Conservation (phyloP, 768 basidiomycete species). For the Rhodotorula kratochvilovae region DNA sequence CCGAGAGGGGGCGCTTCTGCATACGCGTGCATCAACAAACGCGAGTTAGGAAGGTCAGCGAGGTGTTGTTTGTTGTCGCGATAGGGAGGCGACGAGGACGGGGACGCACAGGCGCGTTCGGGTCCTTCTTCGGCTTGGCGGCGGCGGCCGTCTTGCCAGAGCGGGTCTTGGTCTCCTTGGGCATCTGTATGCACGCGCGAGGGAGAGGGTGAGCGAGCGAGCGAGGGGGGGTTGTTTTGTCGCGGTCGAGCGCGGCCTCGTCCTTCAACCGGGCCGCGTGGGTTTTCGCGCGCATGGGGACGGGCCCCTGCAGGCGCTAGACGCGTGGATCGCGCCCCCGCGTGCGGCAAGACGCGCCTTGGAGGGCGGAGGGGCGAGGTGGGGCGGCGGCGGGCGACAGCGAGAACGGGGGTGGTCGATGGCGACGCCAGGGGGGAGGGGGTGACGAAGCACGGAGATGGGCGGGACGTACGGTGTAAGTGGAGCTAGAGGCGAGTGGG, state of each 20-base stretch:
- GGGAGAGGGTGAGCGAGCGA: neutral
- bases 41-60: neutral
- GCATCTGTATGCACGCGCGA: slow-evolving; percentile 19
- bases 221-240: neutral
- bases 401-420: neutral
- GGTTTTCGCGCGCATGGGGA: too few relatives aligned
- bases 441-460: neutral
- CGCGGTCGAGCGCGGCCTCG: too few relatives aligned
- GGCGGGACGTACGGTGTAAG: neutral
- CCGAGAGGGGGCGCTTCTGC: slow-evolving; percentile 79
- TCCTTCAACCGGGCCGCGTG: too few relatives aligned
- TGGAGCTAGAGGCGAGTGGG: neutral
- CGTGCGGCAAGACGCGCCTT: neutral
- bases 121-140: slow-evolving; percentile 34
- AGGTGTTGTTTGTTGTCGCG: neutral
- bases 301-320: too few relatives aligned
- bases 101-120: slow-evolving; percentile 30
- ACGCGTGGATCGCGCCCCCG: neutral
- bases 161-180: slow-evolving; percentile 38
- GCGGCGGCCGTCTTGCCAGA: slow-evolving; percentile 12
- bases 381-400: neutral
- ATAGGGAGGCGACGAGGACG: neutral
- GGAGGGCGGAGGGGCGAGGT: neutral
- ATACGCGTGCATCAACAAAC: neutral
- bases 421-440: neutral